These are phyloP conservation scores for Ottelia alismoides DNA, from an alignment of 106 monocot genomes.

Conservation along the genomic window DNA sequence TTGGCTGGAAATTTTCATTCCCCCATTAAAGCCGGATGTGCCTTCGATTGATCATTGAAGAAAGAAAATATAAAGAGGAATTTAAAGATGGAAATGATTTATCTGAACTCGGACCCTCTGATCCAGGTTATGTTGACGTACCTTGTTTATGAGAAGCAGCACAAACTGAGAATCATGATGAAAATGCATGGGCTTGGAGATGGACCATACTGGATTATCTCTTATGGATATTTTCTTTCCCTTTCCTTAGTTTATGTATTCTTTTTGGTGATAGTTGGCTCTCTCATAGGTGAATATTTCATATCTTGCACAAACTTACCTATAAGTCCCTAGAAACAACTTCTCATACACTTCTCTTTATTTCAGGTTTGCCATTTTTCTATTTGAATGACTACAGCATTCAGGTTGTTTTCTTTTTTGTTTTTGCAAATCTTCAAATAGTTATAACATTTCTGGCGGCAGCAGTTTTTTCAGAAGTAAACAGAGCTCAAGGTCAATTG, in stretches of 20 bases:
- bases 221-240: conserved; percentile 64
- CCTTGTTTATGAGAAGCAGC: conserved; percentile 74
- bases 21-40: too few species aligned
- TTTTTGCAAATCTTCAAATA: conserved; percentile 69
- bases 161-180: conserved; percentile 74
- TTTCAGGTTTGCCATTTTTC: conserved; percentile 45
- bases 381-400: conserved; percentile 59
- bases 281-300: conserved; percentile 42
- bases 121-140: conserved; percentile 68
- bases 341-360: not conserved
- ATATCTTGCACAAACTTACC: too few species aligned
- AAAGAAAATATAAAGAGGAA: too few species aligned
- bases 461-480: conserved; percentile 45
- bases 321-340: not conserved
- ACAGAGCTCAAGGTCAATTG: conserved; percentile 44
- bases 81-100: too few species aligned
- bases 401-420: conserved; percentile 67
- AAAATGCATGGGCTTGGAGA: conserved; percentile 93
- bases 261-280: conserved; percentile 56
- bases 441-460: conserved; percentile 48
- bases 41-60: too few species aligned
- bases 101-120: too few species aligned
- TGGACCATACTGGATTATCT: conserved; percentile 70
- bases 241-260: conserved; percentile 54
- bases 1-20: too few species aligned